Conservation (phyloP, 2,329 filamentous ascomycete species). For the Nemania abortiva region DNA sequence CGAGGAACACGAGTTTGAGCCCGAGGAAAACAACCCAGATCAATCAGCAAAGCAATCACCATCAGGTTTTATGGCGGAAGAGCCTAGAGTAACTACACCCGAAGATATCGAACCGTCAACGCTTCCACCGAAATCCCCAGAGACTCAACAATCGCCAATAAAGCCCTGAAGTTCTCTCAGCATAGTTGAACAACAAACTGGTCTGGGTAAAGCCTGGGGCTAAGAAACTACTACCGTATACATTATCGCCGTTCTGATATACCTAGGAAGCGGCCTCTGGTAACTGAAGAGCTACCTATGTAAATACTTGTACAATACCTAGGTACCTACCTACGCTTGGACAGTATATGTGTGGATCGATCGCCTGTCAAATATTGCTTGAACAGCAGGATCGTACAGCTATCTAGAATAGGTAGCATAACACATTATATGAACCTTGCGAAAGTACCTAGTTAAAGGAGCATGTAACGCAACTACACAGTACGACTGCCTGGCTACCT, state of each 20-base stretch:
- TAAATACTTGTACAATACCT: constrained; percentile 39
- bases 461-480: background rate
- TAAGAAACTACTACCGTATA: constrained; percentile 4
- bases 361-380: constrained; percentile 6
- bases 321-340: background rate
- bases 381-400: constrained; percentile 18
- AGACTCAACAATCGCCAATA: constrained; percentile 40
- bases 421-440: background rate
- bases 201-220: background rate
- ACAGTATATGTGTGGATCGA: constrained; percentile 11
- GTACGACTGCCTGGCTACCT: background rate
- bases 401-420: background rate
- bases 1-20: constrained; percentile 45
- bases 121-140: constrained; percentile 31
- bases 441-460: background rate
- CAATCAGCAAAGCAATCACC: constrained; percentile 27
- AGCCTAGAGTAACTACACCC: constrained; percentile 24
- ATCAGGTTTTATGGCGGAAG: constrained; percentile 34
- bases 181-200: background rate
- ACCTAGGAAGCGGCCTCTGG: constrained; percentile 6
- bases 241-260: constrained; percentile 15
- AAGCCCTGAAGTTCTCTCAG: constrained; percentile 38
- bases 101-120: constrained; percentile 33
- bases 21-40: constrained; percentile 46
- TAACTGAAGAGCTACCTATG: constrained; percentile 29